Evolutionary conservation across 306 rosid species (phyloP).

Genomic region (Potentilla sterilis): DNA sequence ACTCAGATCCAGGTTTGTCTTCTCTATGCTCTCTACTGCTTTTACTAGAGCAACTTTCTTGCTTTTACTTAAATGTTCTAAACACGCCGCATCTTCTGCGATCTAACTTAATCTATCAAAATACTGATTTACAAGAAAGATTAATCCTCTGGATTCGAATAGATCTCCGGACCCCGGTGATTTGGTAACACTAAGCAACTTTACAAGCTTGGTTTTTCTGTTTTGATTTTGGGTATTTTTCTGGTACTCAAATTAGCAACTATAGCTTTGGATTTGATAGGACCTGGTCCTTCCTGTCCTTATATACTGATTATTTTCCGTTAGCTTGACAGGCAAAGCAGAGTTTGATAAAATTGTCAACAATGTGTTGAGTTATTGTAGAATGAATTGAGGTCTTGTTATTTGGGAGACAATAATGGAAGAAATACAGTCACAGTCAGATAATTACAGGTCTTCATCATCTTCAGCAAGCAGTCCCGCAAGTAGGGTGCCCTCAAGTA

Average conservation of each 20-base stretch:
- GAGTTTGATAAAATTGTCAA: conserved; percentile 4
- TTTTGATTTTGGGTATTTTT: background rate
- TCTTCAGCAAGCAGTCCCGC: conserved; percentile 98
- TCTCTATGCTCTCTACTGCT: conserved; percentile 18
- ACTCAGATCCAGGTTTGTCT: conserved; percentile 71
- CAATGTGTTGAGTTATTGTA: conserved; percentile 13
- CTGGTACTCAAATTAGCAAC: too few relatives aligned
- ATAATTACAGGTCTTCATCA: conserved; percentile 89
- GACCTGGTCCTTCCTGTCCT: background rate
- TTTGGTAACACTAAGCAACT: too few relatives aligned
- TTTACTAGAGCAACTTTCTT: background rate
- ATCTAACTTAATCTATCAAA: background rate
- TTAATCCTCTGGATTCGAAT: too few relatives aligned
- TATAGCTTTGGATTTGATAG: too few relatives aligned
- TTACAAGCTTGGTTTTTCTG: background rate
- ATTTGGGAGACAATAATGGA: conserved; percentile 50
- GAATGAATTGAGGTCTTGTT: conserved; percentile 30
- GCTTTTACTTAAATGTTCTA: too few relatives aligned
- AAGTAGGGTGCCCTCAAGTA: conserved; percentile 96
- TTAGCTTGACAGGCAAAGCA: background rate
- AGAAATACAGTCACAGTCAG: conserved; percentile 96
- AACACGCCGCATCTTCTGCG: background rate
- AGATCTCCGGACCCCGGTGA: too few relatives aligned
- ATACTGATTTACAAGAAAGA: too few relatives aligned
- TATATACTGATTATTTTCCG: background rate